phyloP scores from a whole-genome alignment of 805 yeast genomes.

The Spathaspora passalidarum region DNA sequence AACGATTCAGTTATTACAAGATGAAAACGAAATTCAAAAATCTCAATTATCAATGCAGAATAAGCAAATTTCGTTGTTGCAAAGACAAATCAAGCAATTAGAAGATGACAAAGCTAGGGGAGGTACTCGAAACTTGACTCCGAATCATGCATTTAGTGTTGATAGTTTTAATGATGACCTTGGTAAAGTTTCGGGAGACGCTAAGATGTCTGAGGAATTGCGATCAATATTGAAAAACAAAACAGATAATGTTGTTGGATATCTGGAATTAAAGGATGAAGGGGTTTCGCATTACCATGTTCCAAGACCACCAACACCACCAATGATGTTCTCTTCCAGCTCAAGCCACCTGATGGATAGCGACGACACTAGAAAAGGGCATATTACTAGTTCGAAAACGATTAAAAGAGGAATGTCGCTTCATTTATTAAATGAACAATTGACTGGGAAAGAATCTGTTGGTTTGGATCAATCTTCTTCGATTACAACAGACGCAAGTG shows the following conservation, averaged over 20 bases:
- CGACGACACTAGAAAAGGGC: too few relatives aligned
- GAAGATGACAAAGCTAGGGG: conserved; percentile 15
- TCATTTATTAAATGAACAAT: too few relatives aligned
- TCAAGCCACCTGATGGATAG: background rate
- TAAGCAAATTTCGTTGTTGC: conserved; percentile 22
- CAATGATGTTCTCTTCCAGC: conserved; percentile 4
- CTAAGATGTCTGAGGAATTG: conserved; percentile 14
- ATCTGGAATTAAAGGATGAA: conserved; percentile 5
- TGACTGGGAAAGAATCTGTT: background rate
- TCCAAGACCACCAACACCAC: conserved; percentile 13
- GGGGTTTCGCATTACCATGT: background rate
- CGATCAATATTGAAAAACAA: conserved; percentile 6
- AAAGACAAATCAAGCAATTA: conserved; percentile 18
- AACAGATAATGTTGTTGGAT: background rate
- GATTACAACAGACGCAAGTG: background rate
- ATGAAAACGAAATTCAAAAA: conserved; percentile 18
- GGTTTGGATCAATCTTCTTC: background rate
- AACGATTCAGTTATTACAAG: conserved; percentile 20
- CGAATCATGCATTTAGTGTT: background rate
- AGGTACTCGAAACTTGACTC: background rate
- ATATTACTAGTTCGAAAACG: too few relatives aligned
- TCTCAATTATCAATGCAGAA: conserved; percentile 23
- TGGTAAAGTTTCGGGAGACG: background rate
- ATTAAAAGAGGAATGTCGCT: too few relatives aligned
- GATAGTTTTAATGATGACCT: background rate